These are phyloP conservation scores for Diophrys appendiculata DNA, from an alignment of 73 alveolate genomes.

Conservation along the genomic window DNA sequence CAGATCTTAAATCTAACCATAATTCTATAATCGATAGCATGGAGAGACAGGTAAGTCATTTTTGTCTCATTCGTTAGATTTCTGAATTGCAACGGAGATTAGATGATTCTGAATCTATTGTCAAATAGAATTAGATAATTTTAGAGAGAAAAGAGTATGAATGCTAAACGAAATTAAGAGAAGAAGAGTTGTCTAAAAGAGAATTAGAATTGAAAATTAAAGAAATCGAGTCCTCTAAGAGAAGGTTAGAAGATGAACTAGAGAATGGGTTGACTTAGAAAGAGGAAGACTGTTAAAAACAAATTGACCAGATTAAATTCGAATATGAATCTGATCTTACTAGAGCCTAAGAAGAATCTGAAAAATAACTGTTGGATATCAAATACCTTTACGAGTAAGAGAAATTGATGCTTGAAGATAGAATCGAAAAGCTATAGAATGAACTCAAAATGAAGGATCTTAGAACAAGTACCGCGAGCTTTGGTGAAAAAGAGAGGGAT, in stretches of 20 bases:
- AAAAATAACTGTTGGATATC: slow-evolving; percentile 1
- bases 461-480: not conserved
- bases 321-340: not conserved
- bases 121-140: not conserved
- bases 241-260: slow-evolving; percentile 1
- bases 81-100: not conserved
- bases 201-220: slow-evolving; percentile 1
- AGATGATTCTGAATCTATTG: not conserved
- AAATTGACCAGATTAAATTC: slow-evolving; percentile 1
- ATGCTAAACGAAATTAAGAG: not conserved
- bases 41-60: not conserved
- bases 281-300: not conserved
- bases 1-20: not conserved
- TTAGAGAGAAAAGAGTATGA: slow-evolving; percentile 1
- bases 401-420: slow-evolving; percentile 4
- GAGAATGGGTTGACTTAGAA: not conserved
- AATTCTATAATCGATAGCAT: not conserved
- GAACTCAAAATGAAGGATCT: not conserved
- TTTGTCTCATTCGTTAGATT: too few species aligned
- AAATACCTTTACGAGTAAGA: slow-evolving; percentile 9
- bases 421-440: slow-evolving; percentile 1
- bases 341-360: not conserved
- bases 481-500: slow-evolving; percentile 1
- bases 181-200: slow-evolving; percentile 6
- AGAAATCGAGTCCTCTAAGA: slow-evolving; percentile 8